These are phyloP conservation scores for Immersiella caudata DNA, from an alignment of 495 filamentous ascomycete species.

Conservation along the genomic window DNA sequence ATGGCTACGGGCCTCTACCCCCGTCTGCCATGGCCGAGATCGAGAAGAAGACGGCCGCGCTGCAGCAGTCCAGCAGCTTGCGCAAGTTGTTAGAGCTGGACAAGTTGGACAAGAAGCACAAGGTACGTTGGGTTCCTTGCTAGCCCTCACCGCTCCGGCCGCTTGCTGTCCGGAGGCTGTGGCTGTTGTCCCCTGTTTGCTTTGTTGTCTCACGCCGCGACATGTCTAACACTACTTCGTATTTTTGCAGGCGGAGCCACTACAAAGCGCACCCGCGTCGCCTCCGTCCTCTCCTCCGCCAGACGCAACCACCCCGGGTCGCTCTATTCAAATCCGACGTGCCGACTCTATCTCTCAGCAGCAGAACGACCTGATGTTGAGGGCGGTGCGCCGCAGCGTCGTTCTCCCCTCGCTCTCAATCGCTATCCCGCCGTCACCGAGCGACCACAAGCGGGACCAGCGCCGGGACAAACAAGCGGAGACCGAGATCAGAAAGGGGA, in stretches of 20 bases:
- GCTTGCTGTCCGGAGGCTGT: slow-evolving; percentile 6
- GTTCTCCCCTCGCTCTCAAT: slow-evolving; percentile 46
- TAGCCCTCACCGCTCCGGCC: slow-evolving; percentile 15
- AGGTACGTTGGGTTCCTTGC: slow-evolving; percentile 43
- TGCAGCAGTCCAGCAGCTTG: slow-evolving; percentile 46
- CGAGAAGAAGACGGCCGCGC: slow-evolving; percentile 29
- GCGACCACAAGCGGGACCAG: slow-evolving; percentile 7
- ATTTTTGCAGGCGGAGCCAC: slow-evolving; percentile 30
- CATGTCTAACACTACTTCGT: slow-evolving; percentile 32
- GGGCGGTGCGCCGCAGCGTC: slow-evolving; percentile 43
- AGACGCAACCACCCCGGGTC: slow-evolving; percentile 13
- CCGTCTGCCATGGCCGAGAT: slow-evolving; percentile 35
- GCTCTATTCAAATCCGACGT: slow-evolving; percentile 29
- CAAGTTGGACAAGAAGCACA: slow-evolving; percentile 55
- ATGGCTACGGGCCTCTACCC: slow-evolving; percentile 27
- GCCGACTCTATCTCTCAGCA: slow-evolving; percentile 31
- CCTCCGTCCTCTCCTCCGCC: slow-evolving; percentile 25
- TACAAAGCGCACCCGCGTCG: slow-evolving; percentile 24
- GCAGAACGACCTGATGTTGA: slow-evolving; percentile 44
- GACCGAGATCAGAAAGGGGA: background rate
- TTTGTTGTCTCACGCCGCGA: slow-evolving; percentile 29
- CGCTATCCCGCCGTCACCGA: slow-evolving; percentile 42
- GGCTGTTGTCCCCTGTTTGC: slow-evolving; percentile 25
- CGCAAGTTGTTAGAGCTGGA: slow-evolving; percentile 56
- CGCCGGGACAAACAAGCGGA: slow-evolving; percentile 9